phyloP scores from a whole-genome alignment of 2,329 filamentous ascomycete genomes.

The Talaromyces atroroseus region DNA sequence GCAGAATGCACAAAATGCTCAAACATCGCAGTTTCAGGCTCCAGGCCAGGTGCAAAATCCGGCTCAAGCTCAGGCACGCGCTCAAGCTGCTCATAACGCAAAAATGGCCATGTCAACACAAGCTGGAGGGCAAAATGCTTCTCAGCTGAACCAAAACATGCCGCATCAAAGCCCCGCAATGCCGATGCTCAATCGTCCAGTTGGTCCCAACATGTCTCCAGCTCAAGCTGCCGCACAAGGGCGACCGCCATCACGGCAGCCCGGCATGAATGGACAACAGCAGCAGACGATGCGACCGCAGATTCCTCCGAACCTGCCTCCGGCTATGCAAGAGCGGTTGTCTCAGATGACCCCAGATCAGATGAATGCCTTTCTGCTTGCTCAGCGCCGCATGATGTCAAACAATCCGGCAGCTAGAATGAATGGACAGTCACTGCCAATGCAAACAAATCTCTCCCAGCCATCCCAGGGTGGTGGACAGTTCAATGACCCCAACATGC shows the following conservation, averaged over 20 bases:
- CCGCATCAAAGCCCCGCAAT: constrained; percentile 37
- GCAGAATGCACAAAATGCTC: constrained; percentile 33
- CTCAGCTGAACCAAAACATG: constrained; percentile 34
- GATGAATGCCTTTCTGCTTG: constrained; percentile 27
- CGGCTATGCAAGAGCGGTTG: constrained; percentile 30
- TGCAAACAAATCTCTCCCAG: constrained; percentile 28
- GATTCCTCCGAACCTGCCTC: constrained; percentile 32
- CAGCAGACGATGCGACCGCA: constrained; percentile 29
- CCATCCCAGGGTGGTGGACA: constrained; percentile 29
- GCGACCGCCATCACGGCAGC: constrained; percentile 30
- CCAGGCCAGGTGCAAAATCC: constrained; percentile 16
- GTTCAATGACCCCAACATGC: constrained; percentile 31
- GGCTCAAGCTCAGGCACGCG: constrained; percentile 31
- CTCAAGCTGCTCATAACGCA: constrained; percentile 39
- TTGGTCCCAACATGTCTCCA: constrained; percentile 37
- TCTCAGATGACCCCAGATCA: constrained; percentile 33
- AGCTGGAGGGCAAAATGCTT: constrained; percentile 38
- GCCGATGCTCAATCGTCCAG: constrained; percentile 41
- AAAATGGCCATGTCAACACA: constrained; percentile 43
- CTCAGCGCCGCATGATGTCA: constrained; percentile 26
- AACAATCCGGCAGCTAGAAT: constrained; percentile 29
- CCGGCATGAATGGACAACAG: constrained; percentile 27
- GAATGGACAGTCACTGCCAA: constrained; percentile 25
- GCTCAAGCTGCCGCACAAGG: constrained; percentile 28
- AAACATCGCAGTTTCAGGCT: constrained; percentile 33